A percentile compares a stretch with the other conserved stretches of the same genome.
phyloP scores from a whole-genome alignment of 805 yeast genomes.

The Jamesozyma piceae region DNA sequence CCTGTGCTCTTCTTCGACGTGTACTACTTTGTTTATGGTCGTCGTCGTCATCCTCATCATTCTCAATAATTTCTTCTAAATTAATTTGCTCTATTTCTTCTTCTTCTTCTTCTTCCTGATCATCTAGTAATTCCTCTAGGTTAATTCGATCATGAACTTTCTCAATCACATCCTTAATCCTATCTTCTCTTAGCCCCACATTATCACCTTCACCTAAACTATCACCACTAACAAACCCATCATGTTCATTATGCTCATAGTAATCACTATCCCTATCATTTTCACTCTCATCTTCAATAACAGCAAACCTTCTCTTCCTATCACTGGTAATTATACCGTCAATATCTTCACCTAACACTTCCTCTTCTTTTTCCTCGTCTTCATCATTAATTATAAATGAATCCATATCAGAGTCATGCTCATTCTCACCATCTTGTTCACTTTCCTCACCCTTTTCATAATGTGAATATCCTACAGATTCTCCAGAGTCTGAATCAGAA shows the following conservation, averaged over 20 bases:
- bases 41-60: constrained; percentile 30
- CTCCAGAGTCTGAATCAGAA: constrained; percentile 2
- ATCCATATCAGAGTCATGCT: constrained; percentile 14
- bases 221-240: constrained; percentile 28
- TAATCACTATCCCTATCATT: constrained; percentile 20
- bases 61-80: constrained; percentile 8
- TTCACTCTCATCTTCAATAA: constrained; percentile 2
- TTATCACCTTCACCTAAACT: constrained; percentile 21
- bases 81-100: constrained; percentile 1
- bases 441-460: constrained; percentile 10
- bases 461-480: constrained; percentile 1
- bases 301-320: constrained; percentile 2
- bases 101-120: neutral
- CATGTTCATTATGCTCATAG: constrained; percentile 25
- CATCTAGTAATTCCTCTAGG: neutral
- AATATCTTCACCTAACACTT: neutral
- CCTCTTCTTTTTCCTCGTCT: constrained; percentile 4
- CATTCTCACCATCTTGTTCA: constrained; percentile 7
- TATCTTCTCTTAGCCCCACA: constrained; percentile 19
- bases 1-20: constrained; percentile 15
- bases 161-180: neutral
- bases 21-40: constrained; percentile 8
- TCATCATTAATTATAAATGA: constrained; percentile 16
- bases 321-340: neutral
- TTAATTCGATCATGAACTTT: neutral